phyloP scores from a whole-genome alignment of 2,329 filamentous ascomycete species.

The Colletotrichum camelliae region DNA sequence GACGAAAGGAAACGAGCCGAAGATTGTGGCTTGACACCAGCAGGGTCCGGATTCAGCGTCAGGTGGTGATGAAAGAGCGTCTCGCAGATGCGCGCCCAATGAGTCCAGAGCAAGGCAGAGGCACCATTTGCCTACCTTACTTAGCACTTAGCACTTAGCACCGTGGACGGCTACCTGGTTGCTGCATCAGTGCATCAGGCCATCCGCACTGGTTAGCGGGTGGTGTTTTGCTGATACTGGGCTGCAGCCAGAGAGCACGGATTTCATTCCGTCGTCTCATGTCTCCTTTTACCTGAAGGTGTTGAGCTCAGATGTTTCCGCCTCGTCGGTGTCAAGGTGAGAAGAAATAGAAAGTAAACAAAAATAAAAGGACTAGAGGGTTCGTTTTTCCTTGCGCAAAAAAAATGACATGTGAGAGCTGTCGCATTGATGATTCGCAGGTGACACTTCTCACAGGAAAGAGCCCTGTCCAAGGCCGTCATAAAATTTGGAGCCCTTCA shows the following conservation, averaged over 20 bases:
- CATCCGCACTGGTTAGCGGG: neutral
- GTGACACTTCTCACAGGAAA: neutral
- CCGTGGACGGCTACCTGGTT: neutral
- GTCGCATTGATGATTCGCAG: neutral
- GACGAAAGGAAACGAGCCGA: conserved; percentile 13
- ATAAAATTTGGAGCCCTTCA: neutral
- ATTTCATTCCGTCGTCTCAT: conserved; percentile 20
- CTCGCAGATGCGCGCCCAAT: neutral
- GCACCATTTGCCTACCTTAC: neutral
- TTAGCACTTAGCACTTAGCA: neutral
- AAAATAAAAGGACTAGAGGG: neutral
- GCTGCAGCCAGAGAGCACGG: neutral
- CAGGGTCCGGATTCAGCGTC: conserved; percentile 14
- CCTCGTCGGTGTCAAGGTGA: neutral
- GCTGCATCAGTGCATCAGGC: neutral
- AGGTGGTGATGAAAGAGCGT: conserved; percentile 14
- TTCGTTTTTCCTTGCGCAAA: neutral
- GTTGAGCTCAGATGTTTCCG: neutral
- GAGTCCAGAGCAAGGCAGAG: neutral
- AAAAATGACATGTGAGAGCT: conserved; percentile 3
- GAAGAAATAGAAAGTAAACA: neutral
- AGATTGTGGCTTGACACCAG: conserved; percentile 9
- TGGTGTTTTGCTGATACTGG: neutral
- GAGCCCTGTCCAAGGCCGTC: neutral
- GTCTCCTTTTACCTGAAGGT: conserved; percentile 1